Base-by-base conservation (phyloP, 345 rosid genomes). In the Laguncularia racemosa region DNA sequence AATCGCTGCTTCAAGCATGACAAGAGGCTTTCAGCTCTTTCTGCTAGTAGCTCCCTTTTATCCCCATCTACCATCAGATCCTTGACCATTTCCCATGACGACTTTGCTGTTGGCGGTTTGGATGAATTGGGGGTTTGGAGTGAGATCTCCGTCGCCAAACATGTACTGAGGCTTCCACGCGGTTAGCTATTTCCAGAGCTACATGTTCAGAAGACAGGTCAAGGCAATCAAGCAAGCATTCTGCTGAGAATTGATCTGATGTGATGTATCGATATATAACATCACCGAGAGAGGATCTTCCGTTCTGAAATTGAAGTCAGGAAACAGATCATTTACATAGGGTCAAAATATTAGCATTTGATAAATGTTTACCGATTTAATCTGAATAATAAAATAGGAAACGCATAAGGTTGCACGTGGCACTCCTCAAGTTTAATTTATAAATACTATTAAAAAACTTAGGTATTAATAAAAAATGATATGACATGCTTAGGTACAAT, bases 71-170 rank as follows among this genome's bases (percentile, higher is more conserved):
- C 69, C 92, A 93, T 88, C 54, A 77, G 75, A 45, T 93, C 99
- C 75, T 90, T 93, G 11, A 90, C 89, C 84, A 87, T 76, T 38
- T 76, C 97, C 99, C 99, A 90, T 3, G 99, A 87, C 13, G 88
- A 73, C 64, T 78, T 90, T 20, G 90, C 60, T 12, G 81, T 71
- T 46, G 86, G 50, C 84, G 73, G 64, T 66, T 76, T 18, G 79
- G 69, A 21, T 67, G 77, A 28, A 59, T 68, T 6, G 64, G 67
- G 45, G 85, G 83, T 74, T 82, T 89, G 3, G 78, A 66, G 66
- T 79, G 66, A 59, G 77, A 64, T 69, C 87, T 82, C 76, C 85
- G 73, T 16, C 83, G 88, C 99, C 99, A 93, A 18, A 84, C 72
- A 48, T 93, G 79, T 49, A 81, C 82, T 7, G 97, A 72, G 16